Evolutionary conservation across 768 basidiomycete genomes (phyloP).

Genomic region (Leucocoprinus leucothites): DNA sequence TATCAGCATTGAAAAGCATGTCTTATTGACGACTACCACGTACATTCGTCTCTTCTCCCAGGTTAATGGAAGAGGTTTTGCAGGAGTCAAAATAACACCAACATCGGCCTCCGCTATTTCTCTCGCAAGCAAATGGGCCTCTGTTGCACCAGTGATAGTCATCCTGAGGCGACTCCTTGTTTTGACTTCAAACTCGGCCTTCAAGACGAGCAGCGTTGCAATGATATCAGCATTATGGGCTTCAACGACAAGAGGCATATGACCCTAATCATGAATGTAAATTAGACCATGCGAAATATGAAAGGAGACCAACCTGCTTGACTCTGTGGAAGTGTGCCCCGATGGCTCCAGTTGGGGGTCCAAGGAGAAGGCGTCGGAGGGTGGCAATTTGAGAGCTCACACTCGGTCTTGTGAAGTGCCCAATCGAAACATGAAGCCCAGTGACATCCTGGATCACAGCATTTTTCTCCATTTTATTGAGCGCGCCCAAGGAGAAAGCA

Average conservation of each 20-base stretch:
- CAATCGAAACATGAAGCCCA: slow-evolving; percentile 64
- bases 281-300: background rate
- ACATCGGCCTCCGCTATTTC: slow-evolving; percentile 53
- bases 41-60: slow-evolving; percentile 76
- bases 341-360: slow-evolving; percentile 31
- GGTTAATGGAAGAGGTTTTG: slow-evolving; percentile 63
- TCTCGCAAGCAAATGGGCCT: slow-evolving; percentile 67
- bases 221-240: slow-evolving; percentile 81
- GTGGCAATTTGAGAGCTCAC: slow-evolving; percentile 82
- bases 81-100: slow-evolving; percentile 47
- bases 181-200: slow-evolving; percentile 53
- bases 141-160: slow-evolving; percentile 63
- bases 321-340: slow-evolving; percentile 47
- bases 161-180: slow-evolving; percentile 44
- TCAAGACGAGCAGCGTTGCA: slow-evolving; percentile 69
- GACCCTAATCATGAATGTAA: slow-evolving; percentile 39
- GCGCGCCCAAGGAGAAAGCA: slow-evolving; percentile 58
- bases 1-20: background rate
- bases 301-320: slow-evolving; percentile 29
- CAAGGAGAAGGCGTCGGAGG: slow-evolving; percentile 62
- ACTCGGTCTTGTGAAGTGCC: slow-evolving; percentile 47
- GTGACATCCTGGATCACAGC: slow-evolving; percentile 63
- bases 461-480: slow-evolving; percentile 55
- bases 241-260: slow-evolving; percentile 72
- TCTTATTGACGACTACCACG: slow-evolving; percentile 18